A percentile compares a stretch with the other conserved stretches of the same genome.
These are phyloP conservation scores for Cryptococcus sp. DNA, from an alignment of 1,284 basidiomycete species.

Conservation along the genomic window DNA sequence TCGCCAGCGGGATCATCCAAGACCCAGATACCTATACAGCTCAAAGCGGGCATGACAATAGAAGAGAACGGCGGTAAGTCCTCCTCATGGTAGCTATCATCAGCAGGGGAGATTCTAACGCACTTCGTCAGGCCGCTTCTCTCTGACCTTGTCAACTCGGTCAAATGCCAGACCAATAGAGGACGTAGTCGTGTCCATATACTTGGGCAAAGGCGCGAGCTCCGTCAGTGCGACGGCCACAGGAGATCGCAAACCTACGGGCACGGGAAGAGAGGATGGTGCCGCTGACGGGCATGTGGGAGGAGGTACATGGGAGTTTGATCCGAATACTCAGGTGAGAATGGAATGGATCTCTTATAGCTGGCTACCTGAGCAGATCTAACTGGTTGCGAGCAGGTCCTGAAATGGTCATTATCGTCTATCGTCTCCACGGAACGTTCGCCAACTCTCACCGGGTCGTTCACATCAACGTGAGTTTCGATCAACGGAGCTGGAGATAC, in stretches of 20 bases:
- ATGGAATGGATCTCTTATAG: background rate
- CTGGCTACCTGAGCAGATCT: constrained; percentile 4
- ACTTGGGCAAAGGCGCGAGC: constrained; percentile 70
- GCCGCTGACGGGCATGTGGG: constrained; percentile 56
- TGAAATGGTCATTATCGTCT: constrained; percentile 76
- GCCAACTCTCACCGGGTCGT: constrained; percentile 75
- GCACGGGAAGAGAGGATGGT: constrained; percentile 51
- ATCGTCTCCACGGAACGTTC: constrained; percentile 66
- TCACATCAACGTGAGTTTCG: constrained; percentile 61
- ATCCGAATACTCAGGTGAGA: constrained; percentile 66
- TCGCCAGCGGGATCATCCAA: constrained; percentile 56
- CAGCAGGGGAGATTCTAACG: constrained; percentile 6
- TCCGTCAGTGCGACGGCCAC: constrained; percentile 53
- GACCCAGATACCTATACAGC: constrained; percentile 63
- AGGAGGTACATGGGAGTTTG: constrained; percentile 73
- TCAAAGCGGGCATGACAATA: constrained; percentile 65
- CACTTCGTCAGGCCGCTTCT: constrained; percentile 65
- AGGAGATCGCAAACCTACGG: constrained; percentile 43
- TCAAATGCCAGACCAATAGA: constrained; percentile 68
- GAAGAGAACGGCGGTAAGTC: constrained; percentile 65
- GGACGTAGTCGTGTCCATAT: constrained; percentile 68
- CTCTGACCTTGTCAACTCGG: constrained; percentile 69
- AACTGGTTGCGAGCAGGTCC: constrained; percentile 54
- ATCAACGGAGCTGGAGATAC: background rate
- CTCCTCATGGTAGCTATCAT: background rate